A percentile compares a stretch with the other conserved stretches of the same genome.
phyloP scores from a whole-genome alignment of 768 basidiomycete genomes.

The Boletus vermiculosoides region DNA sequence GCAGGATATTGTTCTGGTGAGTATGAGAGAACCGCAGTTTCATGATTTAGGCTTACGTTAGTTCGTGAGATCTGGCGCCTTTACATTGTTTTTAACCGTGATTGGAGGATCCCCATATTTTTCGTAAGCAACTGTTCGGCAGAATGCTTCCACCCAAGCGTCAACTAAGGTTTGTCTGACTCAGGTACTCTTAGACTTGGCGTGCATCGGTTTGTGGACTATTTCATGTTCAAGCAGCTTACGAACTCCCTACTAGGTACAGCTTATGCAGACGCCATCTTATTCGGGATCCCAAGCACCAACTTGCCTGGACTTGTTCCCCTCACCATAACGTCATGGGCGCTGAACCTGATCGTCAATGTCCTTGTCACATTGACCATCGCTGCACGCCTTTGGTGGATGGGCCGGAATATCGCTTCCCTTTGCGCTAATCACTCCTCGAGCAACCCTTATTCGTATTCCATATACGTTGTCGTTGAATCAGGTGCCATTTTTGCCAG shows the following conservation, averaged over 20 bases:
- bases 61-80: slow-evolving; percentile 21
- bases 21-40: background rate
- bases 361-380: slow-evolving; percentile 23
- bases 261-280: slow-evolving; percentile 10
- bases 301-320: slow-evolving; percentile 4
- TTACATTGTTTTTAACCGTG: slow-evolving; percentile 21
- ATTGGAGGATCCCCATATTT: slow-evolving; percentile 20
- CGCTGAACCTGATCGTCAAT: slow-evolving; percentile 22
- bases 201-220: slow-evolving; percentile 17
- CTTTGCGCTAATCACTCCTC: background rate
- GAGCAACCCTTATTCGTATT: slow-evolving; percentile 9
- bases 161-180: background rate
- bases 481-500: slow-evolving; percentile 21
- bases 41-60: background rate
- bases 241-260: slow-evolving; percentile 1
- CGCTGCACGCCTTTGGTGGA: slow-evolving; percentile 21
- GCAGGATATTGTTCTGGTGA: slow-evolving; percentile 18
- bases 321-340: slow-evolving; percentile 16
- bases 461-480: slow-evolving; percentile 20
- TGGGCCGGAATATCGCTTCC: slow-evolving; percentile 10
- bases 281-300: slow-evolving; percentile 12
- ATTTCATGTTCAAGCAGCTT: background rate
- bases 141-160: background rate
- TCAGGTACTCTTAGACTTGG: slow-evolving; percentile 21
- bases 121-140: slow-evolving; percentile 11